Evolutionary conservation across 2,329 filamentous ascomycete genomes (phyloP), one percentile per base, ranked within the genome.

Genomic region (Cryphonectria carpinicola): DNA sequence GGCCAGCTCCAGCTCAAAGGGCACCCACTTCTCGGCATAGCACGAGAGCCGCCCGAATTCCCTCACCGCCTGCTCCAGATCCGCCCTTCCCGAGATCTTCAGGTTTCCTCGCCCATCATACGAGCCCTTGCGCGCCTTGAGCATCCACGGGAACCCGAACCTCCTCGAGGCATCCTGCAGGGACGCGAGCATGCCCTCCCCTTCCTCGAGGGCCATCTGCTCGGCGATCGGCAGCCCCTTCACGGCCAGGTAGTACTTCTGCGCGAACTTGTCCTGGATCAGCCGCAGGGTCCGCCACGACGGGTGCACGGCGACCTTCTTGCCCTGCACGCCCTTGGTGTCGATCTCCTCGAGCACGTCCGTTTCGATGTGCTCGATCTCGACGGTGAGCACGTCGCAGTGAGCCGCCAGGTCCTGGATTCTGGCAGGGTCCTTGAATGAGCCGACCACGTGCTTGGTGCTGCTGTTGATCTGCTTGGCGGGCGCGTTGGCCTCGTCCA

Each of bases 361-460:
- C n/a, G 94, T 96, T 80, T 98, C 90, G 71, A 98, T 92, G 81
- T 98, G 95, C 84, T 98, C 95, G 74, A 97, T 98, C 81, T 98
- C 95, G 19, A 97, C 93, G 0, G 94, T 98, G 72, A 98, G 84
- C 22, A 97, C 89, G 79, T 97, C 93, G 76, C 90, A 94, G 46
- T 85, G 82, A 54, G 87, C 82, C 2, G 95, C 94, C n/a, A 98
- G 85, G 79, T 93, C 86, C 60, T 90, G 89, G 74, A 98, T 94
- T 74, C 93, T 91, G 46, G 88, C 88, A 0, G 91, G 84, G 75
- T 97, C 92, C 79, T 94, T 95, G 86, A 97, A 98, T 0, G 94
- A 97, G 70, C 95, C 95, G 25, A 90, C 87, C 70, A 97, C 88
- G 79, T 98, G 94, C 74, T 86, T 85, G 74, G 86, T 82, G 79